phyloP scores from a whole-genome alignment of 2,329 filamentous ascomycete species.

The Shiraia bambusicola region DNA sequence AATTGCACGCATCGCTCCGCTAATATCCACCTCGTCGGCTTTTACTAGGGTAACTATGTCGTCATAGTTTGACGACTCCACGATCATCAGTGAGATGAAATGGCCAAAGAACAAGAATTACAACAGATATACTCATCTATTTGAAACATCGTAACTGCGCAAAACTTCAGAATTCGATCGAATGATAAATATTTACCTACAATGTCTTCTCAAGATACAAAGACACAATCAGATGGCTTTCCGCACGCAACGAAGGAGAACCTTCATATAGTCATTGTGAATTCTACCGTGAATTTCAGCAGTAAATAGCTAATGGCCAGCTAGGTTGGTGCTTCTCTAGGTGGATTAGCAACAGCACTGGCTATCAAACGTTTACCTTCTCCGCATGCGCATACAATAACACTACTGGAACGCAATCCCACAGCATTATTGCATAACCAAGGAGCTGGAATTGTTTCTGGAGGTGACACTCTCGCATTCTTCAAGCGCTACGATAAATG shows the following conservation, averaged over 20 bases:
- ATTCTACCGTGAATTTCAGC: not conserved
- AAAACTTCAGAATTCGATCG: not conserved
- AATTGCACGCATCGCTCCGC: constrained; percentile 10
- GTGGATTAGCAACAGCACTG: constrained; percentile 30
- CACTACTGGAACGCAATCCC: constrained; percentile 36
- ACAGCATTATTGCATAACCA: constrained; percentile 34
- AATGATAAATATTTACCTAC: not conserved
- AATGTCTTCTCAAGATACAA: constrained; percentile 1
- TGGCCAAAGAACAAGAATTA: not conserved
- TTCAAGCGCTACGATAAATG: constrained; percentile 34
- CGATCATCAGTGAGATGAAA: not conserved
- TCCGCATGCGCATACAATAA: constrained; percentile 27
- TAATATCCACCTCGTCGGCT: constrained; percentile 4
- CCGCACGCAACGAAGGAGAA: constrained; percentile 15
- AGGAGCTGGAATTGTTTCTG: constrained; percentile 38
- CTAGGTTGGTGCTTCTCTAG: constrained; percentile 35
- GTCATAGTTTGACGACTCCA: constrained; percentile 4
- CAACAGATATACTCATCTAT: not conserved
- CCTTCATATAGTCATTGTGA: constrained; percentile 33
- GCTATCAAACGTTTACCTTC: constrained; percentile 30
- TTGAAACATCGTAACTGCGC: not conserved
- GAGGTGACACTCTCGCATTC: constrained; percentile 31
- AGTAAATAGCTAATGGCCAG: not conserved
- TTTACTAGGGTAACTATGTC: constrained; percentile 5
- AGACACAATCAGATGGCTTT: constrained; percentile 11